Conservation (phyloP, 495 filamentous ascomycete genomes). For the Venustampulla echinocandica region DNA sequence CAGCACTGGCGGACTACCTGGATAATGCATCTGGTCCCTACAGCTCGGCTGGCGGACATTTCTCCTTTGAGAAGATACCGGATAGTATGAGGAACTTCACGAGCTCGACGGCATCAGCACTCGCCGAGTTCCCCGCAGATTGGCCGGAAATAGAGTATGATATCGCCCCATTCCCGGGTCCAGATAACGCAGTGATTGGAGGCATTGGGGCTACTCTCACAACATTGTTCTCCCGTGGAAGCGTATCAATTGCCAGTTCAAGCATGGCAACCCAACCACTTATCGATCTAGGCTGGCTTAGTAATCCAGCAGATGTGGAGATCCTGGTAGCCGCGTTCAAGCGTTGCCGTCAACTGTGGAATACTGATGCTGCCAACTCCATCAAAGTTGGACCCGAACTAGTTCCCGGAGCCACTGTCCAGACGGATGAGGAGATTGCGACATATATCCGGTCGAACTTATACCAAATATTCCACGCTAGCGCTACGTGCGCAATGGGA, state of each 20-base stretch:
- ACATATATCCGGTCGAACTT: slow-evolving; percentile 31
- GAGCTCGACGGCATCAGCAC: slow-evolving; percentile 21
- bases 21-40: slow-evolving; percentile 28
- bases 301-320: slow-evolving; percentile 43
- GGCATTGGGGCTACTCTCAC: slow-evolving; percentile 32
- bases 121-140: slow-evolving; percentile 37
- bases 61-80: slow-evolving; percentile 41
- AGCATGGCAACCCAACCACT: slow-evolving; percentile 37
- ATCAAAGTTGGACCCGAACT: slow-evolving; percentile 39
- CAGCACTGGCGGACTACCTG: slow-evolving; percentile 21
- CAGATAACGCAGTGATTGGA: slow-evolving; percentile 20
- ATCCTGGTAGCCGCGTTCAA: slow-evolving; percentile 46
- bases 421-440: slow-evolving; percentile 45
- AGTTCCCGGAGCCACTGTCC: slow-evolving; percentile 37
- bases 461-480: slow-evolving; percentile 41
- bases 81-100: slow-evolving; percentile 2
- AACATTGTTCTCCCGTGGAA: slow-evolving; percentile 46
- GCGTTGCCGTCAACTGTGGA: slow-evolving; percentile 37
- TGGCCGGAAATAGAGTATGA: slow-evolving; percentile 54
- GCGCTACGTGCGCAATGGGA: slow-evolving; percentile 52
- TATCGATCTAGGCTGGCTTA: slow-evolving; percentile 48
- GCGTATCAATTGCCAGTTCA: slow-evolving; percentile 40
- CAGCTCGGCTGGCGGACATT: slow-evolving; percentile 35
- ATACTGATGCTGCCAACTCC: slow-evolving; percentile 24
- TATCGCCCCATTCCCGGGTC: slow-evolving; percentile 16